phyloP scores from a whole-genome alignment of 73 alveolate species.

The Breviolum minutum region DNA sequence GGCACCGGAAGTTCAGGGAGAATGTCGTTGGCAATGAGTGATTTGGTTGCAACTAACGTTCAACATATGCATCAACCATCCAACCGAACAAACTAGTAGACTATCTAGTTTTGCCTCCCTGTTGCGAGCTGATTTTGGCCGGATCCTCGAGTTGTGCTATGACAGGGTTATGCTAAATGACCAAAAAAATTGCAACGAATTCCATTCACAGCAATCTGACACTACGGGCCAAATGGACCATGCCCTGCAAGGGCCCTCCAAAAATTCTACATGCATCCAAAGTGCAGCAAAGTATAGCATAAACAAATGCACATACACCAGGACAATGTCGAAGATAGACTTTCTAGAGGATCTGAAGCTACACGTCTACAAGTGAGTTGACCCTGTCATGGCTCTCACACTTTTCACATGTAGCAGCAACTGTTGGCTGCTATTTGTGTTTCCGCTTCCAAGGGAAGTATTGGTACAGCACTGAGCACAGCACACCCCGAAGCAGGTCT shows the following conservation, averaged over 20 bases:
- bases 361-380: too few relatives aligned
- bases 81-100: too few relatives aligned
- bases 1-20: neutral
- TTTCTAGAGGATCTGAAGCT: too few relatives aligned
- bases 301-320: neutral
- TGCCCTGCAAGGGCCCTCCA: too few relatives aligned
- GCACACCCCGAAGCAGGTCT: neutral
- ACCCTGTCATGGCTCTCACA: conserved; percentile 14
- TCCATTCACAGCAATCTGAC: too few relatives aligned
- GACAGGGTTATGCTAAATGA: neutral
- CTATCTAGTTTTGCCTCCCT: neutral
- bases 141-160: neutral
- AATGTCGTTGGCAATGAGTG: too few relatives aligned
- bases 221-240: too few relatives aligned
- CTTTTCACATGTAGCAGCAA: conserved; percentile 33
- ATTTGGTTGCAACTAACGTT: neutral
- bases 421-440: conserved; percentile 25
- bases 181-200: too few relatives aligned
- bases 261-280: too few relatives aligned
- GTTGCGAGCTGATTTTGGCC: neutral
- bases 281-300: too few relatives aligned
- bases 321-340: too few relatives aligned
- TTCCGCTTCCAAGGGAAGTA: conserved; percentile 29
- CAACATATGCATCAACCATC: neutral
- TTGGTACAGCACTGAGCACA: neutral